A percentile compares a stretch with the other conserved stretches of the same genome.
Evolutionary conservation across 768 basidiomycete species (phyloP).

Genomic region (Hortiboletus flavorubellus): DNA sequence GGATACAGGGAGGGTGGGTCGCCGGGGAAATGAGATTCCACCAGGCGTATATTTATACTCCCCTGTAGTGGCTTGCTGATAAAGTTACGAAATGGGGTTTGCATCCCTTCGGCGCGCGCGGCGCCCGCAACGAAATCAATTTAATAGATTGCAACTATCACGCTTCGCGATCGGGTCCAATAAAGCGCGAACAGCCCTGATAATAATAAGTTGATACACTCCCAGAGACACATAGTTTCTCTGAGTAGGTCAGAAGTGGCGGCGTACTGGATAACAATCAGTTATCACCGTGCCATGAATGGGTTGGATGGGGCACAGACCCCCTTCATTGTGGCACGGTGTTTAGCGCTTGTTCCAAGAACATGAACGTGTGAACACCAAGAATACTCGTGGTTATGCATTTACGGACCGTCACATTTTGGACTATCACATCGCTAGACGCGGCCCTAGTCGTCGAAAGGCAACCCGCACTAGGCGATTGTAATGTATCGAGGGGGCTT

Average conservation of each 20-base stretch:
- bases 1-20: slow-evolving; percentile 2
- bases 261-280: background rate
- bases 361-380: background rate
- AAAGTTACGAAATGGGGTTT: slow-evolving; percentile 10
- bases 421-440: too few relatives aligned
- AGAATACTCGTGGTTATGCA: background rate
- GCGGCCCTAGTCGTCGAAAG: too few relatives aligned
- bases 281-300: background rate
- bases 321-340: background rate
- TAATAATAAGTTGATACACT: background rate
- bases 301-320: background rate
- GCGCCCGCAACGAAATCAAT: background rate
- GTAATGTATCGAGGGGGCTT: too few relatives aligned
- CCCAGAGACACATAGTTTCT: background rate
- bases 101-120: background rate
- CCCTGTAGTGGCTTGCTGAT: background rate
- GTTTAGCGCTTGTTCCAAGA: background rate
- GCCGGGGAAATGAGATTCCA: background rate
- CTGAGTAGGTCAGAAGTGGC: background rate
- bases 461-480: too few relatives aligned
- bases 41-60: slow-evolving; percentile 19
- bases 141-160: background rate
- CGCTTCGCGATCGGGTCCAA: background rate
- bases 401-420: too few relatives aligned
- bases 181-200: background rate